Evolutionary conservation across 164 flowering plant species (phyloP).

Genomic region (Saururus chinensis): DNA sequence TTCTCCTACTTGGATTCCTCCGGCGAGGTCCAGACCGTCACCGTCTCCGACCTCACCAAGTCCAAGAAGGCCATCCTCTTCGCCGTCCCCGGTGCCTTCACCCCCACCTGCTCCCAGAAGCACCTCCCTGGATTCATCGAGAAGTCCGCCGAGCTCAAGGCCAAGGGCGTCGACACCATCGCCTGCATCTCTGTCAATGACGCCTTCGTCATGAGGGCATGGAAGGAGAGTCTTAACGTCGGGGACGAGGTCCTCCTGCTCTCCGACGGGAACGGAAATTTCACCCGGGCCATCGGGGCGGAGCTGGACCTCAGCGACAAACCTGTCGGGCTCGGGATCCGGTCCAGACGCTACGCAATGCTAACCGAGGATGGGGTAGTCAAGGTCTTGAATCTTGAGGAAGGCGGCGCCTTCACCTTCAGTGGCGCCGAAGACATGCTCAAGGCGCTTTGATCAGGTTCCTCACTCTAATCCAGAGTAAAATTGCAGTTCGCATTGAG

Average conservation of each 20-base stretch:
- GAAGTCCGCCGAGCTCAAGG: conserved; percentile 46
- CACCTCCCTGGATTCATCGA: conserved; percentile 75
- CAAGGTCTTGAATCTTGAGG: conserved; percentile 57
- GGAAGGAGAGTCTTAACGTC: conserved; percentile 50
- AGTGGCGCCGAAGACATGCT: conserved; percentile 63
- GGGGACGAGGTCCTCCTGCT: conserved; percentile 53
- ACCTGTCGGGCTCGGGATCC: conserved; percentile 55
- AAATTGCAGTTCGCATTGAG: no score
- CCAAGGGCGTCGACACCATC: conserved; percentile 59
- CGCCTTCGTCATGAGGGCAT: conserved; percentile 73
- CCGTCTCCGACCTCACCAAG: conserved; percentile 52
- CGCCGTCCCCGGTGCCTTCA: conserved; percentile 91
- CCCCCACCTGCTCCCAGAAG: conserved; percentile 86
- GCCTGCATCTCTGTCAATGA: conserved; percentile 79
- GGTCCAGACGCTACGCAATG: conserved; percentile 51
- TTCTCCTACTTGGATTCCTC: conserved; percentile 63
- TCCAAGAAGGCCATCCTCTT: conserved; percentile 59
- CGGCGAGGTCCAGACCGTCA: conserved; percentile 52
- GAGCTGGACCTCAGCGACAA: conserved; percentile 51
- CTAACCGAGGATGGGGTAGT: conserved; percentile 57
- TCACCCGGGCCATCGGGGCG: conserved; percentile 47
- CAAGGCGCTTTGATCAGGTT: conserved; percentile 20
- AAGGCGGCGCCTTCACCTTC: conserved; percentile 48
- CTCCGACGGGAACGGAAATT: conserved; percentile 68
- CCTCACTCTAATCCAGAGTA: neutral